Evolutionary conservation across 179 eudicot genomes (phyloP).

Genomic region (Monotropa hypopitys): DNA sequence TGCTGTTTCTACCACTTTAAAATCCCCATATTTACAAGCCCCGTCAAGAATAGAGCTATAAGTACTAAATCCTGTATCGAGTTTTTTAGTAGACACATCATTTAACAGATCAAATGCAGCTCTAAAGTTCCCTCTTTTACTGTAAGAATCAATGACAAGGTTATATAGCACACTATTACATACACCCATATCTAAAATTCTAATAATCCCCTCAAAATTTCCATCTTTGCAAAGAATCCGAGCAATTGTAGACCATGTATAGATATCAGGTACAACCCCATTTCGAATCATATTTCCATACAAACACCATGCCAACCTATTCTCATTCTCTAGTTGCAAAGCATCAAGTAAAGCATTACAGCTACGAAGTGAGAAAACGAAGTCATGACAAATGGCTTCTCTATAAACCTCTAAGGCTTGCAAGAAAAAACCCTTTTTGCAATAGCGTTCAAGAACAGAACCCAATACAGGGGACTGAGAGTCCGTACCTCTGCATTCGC

Average conservation of each 20-base stretch:
- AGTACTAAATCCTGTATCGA: constrained; percentile 44
- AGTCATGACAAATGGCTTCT: constrained; percentile 18
- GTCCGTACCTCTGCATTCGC: constrained; percentile 33
- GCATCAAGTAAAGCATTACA: constrained; percentile 48
- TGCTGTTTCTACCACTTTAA: constrained; percentile 24
- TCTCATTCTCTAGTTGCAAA: constrained; percentile 34
- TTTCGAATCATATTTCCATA: constrained; percentile 52
- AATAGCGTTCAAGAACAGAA: constrained; percentile 46
- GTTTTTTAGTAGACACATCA: constrained; percentile 30
- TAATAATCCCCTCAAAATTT: constrained; percentile 36
- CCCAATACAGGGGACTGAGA: constrained; percentile 31
- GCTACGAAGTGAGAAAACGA: constrained; percentile 27
- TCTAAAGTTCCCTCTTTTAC: constrained; percentile 46
- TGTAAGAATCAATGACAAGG: constrained; percentile 41
- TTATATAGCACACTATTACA: constrained; percentile 30
- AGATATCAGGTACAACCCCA: constrained; percentile 27
- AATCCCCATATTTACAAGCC: constrained; percentile 43
- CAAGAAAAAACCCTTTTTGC: constrained; percentile 32
- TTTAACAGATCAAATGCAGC: constrained; percentile 40
- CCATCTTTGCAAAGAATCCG: constrained; percentile 44
- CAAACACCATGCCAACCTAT: constrained; percentile 40
- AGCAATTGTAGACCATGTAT: constrained; percentile 50
- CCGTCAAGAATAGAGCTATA: constrained; percentile 73
- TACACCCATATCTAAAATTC: constrained; percentile 43
- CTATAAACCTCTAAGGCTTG: constrained; percentile 42